Base-by-base conservation (phyloP, 768 basidiomycete species). In the Pulveroboletus sp. region DNA sequence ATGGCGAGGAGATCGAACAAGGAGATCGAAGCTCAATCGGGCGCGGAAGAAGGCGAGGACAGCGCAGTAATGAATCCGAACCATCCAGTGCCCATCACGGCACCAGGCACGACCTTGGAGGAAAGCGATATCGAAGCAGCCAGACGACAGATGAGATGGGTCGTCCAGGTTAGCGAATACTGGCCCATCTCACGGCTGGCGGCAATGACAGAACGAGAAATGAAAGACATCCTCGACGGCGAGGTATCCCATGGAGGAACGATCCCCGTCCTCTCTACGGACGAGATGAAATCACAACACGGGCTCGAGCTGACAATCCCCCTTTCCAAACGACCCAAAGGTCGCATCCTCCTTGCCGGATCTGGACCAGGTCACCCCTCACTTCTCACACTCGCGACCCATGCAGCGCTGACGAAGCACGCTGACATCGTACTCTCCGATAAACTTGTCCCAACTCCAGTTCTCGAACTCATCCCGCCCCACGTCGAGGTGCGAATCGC, bases 281-380 rank as follows among this genome's bases (percentile, higher is more conserved):
- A 55, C 71, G 74, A 49, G 20, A 64, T 23, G 58, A 63, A 37
- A 51, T 76, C 70, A 11, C 70, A 58, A 10, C 62, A 70, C 40
- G 63, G 55, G 1, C 19, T 64, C 10, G 58, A 61, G 10, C 55
- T 68, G 4, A 23, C 45, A 20, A 31, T 48, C 40, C 42, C 57
- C 5, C 32, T 54, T 17, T 47, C 56, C 13, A 69, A 60, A 13
- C 42, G 12, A 26, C 52, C 44, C 16, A 56, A 48, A 39, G 95
- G 94, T 2, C 76, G 79, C n/a, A 96, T 97, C 47, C 72, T 91
- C 36, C 83, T 99, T 14, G 85, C 93, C 24, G 94, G 96, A 4
- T 95, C 93, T 13, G 96, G 96, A 2, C 93, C 96, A 2, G 96
- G 96, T 5, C 93, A 95, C 55, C 93, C 95, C 0, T 86, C 89